phyloP scores from a whole-genome alignment of 495 filamentous ascomycete species.

The Trichoderma virens region DNA sequence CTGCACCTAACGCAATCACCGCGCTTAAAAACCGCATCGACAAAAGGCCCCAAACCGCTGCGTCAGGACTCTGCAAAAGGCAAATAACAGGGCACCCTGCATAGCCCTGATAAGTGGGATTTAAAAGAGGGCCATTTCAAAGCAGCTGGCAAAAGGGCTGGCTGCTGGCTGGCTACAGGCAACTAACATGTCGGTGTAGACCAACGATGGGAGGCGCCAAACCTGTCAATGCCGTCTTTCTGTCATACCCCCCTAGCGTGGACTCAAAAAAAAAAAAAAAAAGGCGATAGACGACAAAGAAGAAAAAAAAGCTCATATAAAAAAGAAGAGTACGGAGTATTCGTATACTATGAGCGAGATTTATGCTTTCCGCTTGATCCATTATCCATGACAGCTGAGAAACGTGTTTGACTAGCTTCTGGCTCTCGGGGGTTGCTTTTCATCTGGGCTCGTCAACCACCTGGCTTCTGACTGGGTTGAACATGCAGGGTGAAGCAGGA shows the following conservation, averaged over 20 bases:
- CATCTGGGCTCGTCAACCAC: too few relatives aligned
- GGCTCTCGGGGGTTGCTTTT: not conserved
- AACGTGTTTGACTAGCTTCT: not conserved
- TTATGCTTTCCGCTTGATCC: not conserved
- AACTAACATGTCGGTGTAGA: not conserved
- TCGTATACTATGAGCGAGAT: not conserved
- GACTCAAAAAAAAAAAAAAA: not conserved
- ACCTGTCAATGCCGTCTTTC: not conserved
- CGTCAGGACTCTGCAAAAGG: not conserved
- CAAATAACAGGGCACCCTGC: not conserved
- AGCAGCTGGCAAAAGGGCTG: not conserved
- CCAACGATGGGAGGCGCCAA: not conserved
- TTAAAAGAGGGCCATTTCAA: not conserved
- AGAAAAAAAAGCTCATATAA: too few relatives aligned
- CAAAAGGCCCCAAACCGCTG: not conserved
- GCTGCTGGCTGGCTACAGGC: not conserved
- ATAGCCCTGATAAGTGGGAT: conserved; percentile 5
- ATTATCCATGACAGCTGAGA: not conserved
- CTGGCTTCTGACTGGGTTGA: too few relatives aligned
- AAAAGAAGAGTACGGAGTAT: too few relatives aligned
- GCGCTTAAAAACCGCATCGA: not conserved
- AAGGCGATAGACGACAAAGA: too few relatives aligned
- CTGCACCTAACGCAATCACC: too few relatives aligned
- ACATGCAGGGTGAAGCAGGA: not conserved
- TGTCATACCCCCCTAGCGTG: not conserved